A percentile compares a stretch with the other conserved stretches of the same genome.
These are phyloP conservation scores for Tagetes erecta DNA, from an alignment of 129 eudicot species.

Conservation along the genomic window DNA sequence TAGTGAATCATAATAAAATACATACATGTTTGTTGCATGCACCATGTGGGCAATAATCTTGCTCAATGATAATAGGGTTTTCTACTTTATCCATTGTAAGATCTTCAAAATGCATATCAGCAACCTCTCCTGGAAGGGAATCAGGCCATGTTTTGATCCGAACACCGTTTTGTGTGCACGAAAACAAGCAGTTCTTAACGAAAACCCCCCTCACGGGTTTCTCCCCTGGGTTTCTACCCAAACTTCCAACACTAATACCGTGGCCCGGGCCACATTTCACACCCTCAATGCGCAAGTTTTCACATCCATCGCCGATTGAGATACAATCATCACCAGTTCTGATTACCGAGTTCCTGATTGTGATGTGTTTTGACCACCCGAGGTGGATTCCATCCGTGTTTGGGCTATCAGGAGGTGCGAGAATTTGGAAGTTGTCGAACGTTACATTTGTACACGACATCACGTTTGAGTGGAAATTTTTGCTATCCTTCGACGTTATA, in stretches of 20 bases:
- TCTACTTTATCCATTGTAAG: constrained; percentile 45
- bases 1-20: background rate
- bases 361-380: constrained; percentile 37
- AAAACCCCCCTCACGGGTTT: constrained; percentile 43
- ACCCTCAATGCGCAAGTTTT: constrained; percentile 35
- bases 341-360: constrained; percentile 33
- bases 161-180: constrained; percentile 44
- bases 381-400: constrained; percentile 75
- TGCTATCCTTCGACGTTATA: constrained; percentile 53
- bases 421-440: constrained; percentile 32
- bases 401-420: constrained; percentile 46
- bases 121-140: constrained; percentile 30
- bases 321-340: constrained; percentile 71
- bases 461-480: constrained; percentile 47
- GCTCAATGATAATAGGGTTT: constrained; percentile 61
- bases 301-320: constrained; percentile 59
- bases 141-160: constrained; percentile 66
- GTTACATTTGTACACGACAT: constrained; percentile 43
- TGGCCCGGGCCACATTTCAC: constrained; percentile 79
- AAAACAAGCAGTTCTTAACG: constrained; percentile 51
- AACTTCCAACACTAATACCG: constrained; percentile 73
- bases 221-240: constrained; percentile 48
- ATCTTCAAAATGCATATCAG: constrained; percentile 51
- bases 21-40: constrained; percentile 45
- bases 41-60: constrained; percentile 59